phyloP scores from a whole-genome alignment of 78 protist genomes.

The Dictyostelium brefeldianum region DNA sequence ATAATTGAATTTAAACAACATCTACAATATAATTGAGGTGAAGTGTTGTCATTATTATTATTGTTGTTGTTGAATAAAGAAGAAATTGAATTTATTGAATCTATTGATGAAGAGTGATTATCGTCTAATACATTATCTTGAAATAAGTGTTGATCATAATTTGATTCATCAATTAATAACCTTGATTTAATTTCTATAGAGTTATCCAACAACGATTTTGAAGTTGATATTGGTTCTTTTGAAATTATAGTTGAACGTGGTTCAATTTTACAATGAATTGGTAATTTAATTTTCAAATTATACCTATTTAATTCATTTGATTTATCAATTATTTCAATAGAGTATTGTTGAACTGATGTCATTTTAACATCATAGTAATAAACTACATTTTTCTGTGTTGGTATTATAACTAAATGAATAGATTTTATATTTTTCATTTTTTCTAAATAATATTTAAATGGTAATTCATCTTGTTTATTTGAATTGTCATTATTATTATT shows the following conservation, averaged over 20 bases:
- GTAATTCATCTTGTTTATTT: background rate
- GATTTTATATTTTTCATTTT: slow-evolving; percentile 27
- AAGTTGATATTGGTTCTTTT: background rate
- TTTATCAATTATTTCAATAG: background rate
- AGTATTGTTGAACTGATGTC: background rate
- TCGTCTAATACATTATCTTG: slow-evolving; percentile 32
- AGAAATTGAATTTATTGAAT: background rate
- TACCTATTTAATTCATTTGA: background rate
- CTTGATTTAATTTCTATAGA: slow-evolving; percentile 23
- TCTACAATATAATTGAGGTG: slow-evolving; percentile 9
- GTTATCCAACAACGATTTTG: no score
- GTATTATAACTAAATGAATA: slow-evolving; percentile 5
- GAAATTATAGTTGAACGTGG: background rate
- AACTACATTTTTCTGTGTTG: background rate
- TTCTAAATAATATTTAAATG: slow-evolving; percentile 17
- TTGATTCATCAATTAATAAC: background rate
- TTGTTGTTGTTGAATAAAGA: background rate
- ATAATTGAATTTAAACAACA: slow-evolving; percentile 14
- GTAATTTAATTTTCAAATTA: background rate
- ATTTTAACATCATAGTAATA: background rate
- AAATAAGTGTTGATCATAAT: slow-evolving; percentile 2
- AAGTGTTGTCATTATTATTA: background rate
- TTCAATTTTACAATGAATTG: slow-evolving; percentile 18
- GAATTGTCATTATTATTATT: background rate
- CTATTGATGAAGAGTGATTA: slow-evolving; percentile 2